A percentile compares a stretch with the other conserved stretches of the same genome.
Conservation (phyloP, 2,329 filamentous ascomycete genomes). For the Hymenoscyphus infarciens region DNA sequence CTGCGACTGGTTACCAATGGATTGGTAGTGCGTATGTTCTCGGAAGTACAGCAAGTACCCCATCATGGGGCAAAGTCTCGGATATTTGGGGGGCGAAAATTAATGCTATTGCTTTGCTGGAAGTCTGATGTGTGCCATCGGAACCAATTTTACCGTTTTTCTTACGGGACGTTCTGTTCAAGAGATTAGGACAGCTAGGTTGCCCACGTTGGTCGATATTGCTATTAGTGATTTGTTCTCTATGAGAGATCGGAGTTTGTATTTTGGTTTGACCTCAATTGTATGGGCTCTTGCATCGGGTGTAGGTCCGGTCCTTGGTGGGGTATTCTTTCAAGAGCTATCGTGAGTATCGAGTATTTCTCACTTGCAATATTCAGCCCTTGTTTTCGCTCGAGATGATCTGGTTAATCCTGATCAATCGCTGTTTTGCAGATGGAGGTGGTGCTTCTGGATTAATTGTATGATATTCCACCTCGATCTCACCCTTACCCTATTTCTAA, state of each 20-base stretch:
- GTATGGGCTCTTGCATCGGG: conserved; percentile 61
- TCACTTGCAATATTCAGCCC: background rate
- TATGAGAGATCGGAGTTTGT: conserved; percentile 42
- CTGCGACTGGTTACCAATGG: conserved; percentile 61
- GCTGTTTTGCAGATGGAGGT: conserved; percentile 44
- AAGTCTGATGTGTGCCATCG: conserved; percentile 47
- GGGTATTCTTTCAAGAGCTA: conserved; percentile 59
- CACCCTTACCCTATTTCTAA: background rate
- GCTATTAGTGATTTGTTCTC: conserved; percentile 53
- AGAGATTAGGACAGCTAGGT: conserved; percentile 49
- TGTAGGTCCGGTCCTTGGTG: conserved; percentile 63
- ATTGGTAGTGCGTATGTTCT: conserved; percentile 72
- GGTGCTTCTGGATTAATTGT: conserved; percentile 42
- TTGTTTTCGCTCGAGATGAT: background rate
- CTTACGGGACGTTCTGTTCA: conserved; percentile 44
- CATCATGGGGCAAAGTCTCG: conserved; percentile 60
- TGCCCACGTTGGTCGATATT: conserved; percentile 51
- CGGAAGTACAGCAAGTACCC: conserved; percentile 61
- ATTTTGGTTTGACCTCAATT: conserved; percentile 57
- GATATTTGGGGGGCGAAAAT: conserved; percentile 59
- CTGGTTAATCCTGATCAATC: too few species aligned
- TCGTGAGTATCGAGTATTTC: conserved; percentile 24
- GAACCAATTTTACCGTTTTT: conserved; percentile 44
- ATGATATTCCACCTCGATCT: background rate
- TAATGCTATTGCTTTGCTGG: conserved; percentile 49